These are phyloP conservation scores for Pneumocystis sp. DNA, from an alignment of 1,139 yeast species.

Conservation along the genomic window DNA sequence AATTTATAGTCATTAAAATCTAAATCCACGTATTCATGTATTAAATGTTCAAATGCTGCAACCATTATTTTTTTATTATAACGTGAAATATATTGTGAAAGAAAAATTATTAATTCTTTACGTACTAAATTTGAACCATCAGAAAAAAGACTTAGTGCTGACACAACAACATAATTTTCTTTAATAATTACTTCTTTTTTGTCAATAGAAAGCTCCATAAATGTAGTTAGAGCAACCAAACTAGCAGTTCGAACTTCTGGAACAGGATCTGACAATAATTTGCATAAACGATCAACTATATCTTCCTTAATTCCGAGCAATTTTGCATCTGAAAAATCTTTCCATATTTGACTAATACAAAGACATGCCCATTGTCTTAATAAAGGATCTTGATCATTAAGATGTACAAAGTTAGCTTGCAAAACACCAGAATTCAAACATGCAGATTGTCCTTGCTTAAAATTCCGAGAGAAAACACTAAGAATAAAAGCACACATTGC, in stretches of 20 bases:
- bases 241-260: slow-evolving; percentile 91
- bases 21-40: slow-evolving; percentile 49
- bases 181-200: slow-evolving; percentile 21
- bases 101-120: slow-evolving; percentile 64
- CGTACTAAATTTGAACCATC: slow-evolving; percentile 88
- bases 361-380: slow-evolving; percentile 85
- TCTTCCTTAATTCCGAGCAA: slow-evolving; percentile 58
- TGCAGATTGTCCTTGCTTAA: slow-evolving; percentile 62
- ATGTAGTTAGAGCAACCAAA: slow-evolving; percentile 56
- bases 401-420: slow-evolving; percentile 49
- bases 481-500: slow-evolving; percentile 92
- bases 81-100: slow-evolving; percentile 57
- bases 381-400: slow-evolving; percentile 65
- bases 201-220: slow-evolving; percentile 35
- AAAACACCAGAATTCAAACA: slow-evolving; percentile 64
- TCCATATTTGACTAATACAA: slow-evolving; percentile 64
- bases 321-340: slow-evolving; percentile 59
- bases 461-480: slow-evolving; percentile 68
- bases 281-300: slow-evolving; percentile 40
- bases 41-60: slow-evolving; percentile 73
- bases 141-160: slow-evolving; percentile 38
- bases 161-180: slow-evolving; percentile 30
- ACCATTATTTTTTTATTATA: slow-evolving; percentile 66
- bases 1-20: slow-evolving; percentile 28
- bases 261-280: slow-evolving; percentile 65